Evolutionary conservation across 805 yeast species (phyloP).

Genomic region (Maudiozyma serrabonitensis): DNA sequence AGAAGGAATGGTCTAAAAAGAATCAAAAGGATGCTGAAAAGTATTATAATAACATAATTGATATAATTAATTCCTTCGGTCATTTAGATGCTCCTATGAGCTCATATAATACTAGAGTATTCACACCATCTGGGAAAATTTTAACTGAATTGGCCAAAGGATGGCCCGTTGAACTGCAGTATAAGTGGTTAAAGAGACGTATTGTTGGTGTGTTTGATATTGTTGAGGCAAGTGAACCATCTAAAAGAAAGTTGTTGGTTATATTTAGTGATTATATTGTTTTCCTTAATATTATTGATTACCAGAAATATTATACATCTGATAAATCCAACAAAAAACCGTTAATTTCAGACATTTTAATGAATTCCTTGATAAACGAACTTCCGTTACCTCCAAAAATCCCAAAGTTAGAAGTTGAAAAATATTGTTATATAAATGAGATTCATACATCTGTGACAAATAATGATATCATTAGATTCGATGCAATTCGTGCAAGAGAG

Average conservation of each 20-base stretch:
- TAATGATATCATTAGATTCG: slow-evolving; percentile 21
- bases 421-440: slow-evolving; percentile 56
- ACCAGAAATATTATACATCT: slow-evolving; percentile 20
- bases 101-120: slow-evolving; percentile 55
- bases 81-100: slow-evolving; percentile 34
- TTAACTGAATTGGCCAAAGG: slow-evolving; percentile 72
- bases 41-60: slow-evolving; percentile 44
- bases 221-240: slow-evolving; percentile 25
- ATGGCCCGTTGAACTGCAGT: slow-evolving; percentile 83
- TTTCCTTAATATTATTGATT: slow-evolving; percentile 47
- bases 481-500: slow-evolving; percentile 12
- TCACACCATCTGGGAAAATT: slow-evolving; percentile 87
- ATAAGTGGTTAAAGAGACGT: slow-evolving; percentile 80
- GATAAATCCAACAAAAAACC: slow-evolving; percentile 31
- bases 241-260: slow-evolving; percentile 48
- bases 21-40: slow-evolving; percentile 22
- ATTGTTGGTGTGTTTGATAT: slow-evolving; percentile 68
- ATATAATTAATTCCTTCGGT: slow-evolving; percentile 77
- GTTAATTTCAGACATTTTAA: slow-evolving; percentile 64
- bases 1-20: slow-evolving; percentile 32
- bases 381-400: slow-evolving; percentile 56
- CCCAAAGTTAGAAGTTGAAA: slow-evolving; percentile 59
- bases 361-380: slow-evolving; percentile 86
- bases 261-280: slow-evolving; percentile 75
- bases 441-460: slow-evolving; percentile 39